Conservation (phyloP, 495 filamentous ascomycete genomes). For the Penicillium simplicissimum region DNA sequence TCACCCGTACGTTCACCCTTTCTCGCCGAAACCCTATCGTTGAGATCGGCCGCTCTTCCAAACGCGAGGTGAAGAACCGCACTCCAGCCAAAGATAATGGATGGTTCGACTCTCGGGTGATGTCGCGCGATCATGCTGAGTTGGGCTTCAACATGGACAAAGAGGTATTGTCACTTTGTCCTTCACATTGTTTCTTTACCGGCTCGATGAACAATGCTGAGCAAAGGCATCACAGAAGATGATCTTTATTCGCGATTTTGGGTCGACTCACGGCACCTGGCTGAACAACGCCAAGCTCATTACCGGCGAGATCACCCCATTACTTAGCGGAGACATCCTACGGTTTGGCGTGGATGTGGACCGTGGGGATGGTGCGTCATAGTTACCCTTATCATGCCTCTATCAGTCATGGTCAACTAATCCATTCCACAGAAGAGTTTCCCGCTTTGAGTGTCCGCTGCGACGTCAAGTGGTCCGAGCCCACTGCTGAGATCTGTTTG, state of each 20-base stretch:
- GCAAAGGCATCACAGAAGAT: constrained; percentile 29
- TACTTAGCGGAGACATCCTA: constrained; percentile 50
- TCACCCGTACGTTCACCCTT: constrained; percentile 36
- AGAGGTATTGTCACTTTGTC: constrained; percentile 37
- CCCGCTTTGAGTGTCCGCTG: constrained; percentile 41
- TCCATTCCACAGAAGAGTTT: constrained; percentile 36
- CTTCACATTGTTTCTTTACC: not conserved
- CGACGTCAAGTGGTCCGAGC: constrained; percentile 32
- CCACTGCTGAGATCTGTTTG: not conserved
- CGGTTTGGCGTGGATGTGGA: constrained; percentile 57
- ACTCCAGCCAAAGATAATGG: constrained; percentile 57
- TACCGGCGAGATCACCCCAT: constrained; percentile 31
- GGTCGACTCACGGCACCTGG: constrained; percentile 61
- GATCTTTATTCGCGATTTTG: constrained; percentile 49
- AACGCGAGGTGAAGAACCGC: constrained; percentile 55
- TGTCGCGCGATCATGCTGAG: constrained; percentile 76
- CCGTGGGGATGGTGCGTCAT: constrained; percentile 45
- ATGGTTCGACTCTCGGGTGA: constrained; percentile 77
- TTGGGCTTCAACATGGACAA: constrained; percentile 46
- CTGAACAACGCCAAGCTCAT: constrained; percentile 47
- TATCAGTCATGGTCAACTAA: constrained; percentile 10
- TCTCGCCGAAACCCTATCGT: constrained; percentile 18
- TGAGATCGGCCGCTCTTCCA: constrained; percentile 62
- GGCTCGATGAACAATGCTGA: constrained; percentile 18
- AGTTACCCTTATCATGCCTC: constrained; percentile 9